These are phyloP conservation scores for Pyrenopolyporus hunteri DNA, from an alignment of 495 filamentous ascomycete genomes.

Conservation along the genomic window DNA sequence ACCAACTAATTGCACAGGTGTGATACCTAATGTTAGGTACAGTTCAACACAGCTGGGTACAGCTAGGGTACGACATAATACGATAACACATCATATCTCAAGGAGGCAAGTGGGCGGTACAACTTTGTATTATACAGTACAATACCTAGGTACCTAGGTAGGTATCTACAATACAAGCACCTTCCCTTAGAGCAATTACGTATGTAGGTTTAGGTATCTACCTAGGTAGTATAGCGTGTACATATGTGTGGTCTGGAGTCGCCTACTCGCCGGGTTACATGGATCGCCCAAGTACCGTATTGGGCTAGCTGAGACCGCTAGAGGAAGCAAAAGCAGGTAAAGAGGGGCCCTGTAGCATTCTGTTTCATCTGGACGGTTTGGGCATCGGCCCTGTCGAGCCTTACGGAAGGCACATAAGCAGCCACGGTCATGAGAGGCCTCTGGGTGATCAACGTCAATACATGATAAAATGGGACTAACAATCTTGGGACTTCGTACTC, in stretches of 20 bases:
- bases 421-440: constrained; percentile 29
- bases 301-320: constrained; percentile 18
- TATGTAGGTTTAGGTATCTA: neutral
- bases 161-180: constrained; percentile 3
- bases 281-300: constrained; percentile 12
- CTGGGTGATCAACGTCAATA: constrained; percentile 26
- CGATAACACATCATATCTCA: no score
- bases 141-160: neutral
- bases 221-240: neutral
- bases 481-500: constrained; percentile 38
- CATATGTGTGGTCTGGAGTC: constrained; percentile 3
- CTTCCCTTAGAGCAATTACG: constrained; percentile 15
- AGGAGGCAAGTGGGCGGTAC: no score
- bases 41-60: no score
- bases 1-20: no score
- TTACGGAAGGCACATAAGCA: constrained; percentile 13
- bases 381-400: constrained; percentile 34
- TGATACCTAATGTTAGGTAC: no score
- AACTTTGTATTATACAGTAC: no score
- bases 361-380: constrained; percentile 35
- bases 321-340: constrained; percentile 4
- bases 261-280: constrained; percentile 15
- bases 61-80: no score
- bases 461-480: no score
- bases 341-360: constrained; percentile 10